These are phyloP conservation scores for Boechera divaricarpa DNA, from an alignment of 345 rosid genomes.

Conservation along the genomic window DNA sequence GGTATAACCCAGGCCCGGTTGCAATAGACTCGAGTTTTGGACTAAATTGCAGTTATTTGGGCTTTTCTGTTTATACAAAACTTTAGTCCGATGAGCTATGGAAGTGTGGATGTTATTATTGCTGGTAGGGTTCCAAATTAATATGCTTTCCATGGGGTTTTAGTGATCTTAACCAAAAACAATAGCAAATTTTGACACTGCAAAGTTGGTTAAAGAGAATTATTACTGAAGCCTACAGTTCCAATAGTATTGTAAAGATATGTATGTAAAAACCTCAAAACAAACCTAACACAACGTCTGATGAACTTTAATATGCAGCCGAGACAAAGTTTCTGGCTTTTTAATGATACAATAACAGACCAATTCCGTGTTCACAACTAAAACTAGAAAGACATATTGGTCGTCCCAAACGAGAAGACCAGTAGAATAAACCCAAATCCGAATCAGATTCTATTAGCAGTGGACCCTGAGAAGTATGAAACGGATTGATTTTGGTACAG, in stretches of 20 bases:
- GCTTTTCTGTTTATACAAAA: background rate
- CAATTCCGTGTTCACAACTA: conserved; percentile 18
- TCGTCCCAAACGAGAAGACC: background rate
- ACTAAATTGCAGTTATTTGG: background rate
- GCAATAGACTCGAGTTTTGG: background rate
- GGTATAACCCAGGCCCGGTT: background rate
- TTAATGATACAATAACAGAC: background rate
- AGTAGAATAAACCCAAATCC: background rate
- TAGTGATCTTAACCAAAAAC: background rate
- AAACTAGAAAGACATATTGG: conserved; percentile 16
- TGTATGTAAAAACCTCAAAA: background rate
- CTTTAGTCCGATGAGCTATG: no score
- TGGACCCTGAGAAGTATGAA: conserved; percentile 9
- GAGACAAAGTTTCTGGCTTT: conserved; percentile 2
- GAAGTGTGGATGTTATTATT: no score
- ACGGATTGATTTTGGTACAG: background rate
- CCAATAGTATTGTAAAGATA: background rate
- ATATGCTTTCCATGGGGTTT: background rate
- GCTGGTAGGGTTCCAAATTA: no score
- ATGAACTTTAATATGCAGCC: background rate
- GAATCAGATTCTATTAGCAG: background rate
- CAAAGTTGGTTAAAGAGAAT: background rate
- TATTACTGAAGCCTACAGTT: background rate
- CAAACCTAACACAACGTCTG: background rate
- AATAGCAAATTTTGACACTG: background rate